Conservation (phyloP, 192 early-diverging fungal species). For the Linnemannia hyalina region DNA sequence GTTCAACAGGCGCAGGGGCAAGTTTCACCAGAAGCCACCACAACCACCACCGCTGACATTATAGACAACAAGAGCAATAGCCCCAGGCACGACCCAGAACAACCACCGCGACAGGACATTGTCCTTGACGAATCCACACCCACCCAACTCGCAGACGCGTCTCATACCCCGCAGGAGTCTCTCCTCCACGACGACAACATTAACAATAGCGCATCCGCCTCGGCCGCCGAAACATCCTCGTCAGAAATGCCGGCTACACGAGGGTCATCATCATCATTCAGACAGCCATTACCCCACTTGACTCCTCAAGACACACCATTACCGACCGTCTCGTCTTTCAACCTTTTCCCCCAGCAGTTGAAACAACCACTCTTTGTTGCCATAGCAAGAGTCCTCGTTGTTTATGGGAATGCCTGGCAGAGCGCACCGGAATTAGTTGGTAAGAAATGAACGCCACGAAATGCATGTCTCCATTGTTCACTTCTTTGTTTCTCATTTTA, state of each 20-base stretch:
- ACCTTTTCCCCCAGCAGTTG: conserved; percentile 34
- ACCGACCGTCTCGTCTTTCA: neutral
- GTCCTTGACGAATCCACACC: neutral
- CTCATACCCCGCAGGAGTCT: neutral
- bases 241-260: neutral
- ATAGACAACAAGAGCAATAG: too few species aligned
- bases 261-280: conserved; percentile 4
- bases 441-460: conserved; percentile 15
- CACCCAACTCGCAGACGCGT: neutral
- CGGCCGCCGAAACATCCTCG: neutral
- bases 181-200: neutral
- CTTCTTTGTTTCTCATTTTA: neutral
- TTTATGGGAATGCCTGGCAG: conserved; percentile 44
- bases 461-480: neutral
- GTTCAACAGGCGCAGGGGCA: too few species aligned
- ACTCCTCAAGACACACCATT: conserved; percentile 5
- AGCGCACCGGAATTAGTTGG: conserved; percentile 47
- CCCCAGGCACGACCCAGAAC: too few species aligned
- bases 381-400: conserved; percentile 36
- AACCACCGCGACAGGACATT: neutral
- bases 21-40: too few species aligned
- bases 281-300: conserved; percentile 23
- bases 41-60: too few species aligned
- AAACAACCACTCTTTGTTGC: conserved; percentile 38
- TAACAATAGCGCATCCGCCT: neutral